phyloP scores from a whole-genome alignment of 805 yeast species.

The Ogataea sp. region DNA sequence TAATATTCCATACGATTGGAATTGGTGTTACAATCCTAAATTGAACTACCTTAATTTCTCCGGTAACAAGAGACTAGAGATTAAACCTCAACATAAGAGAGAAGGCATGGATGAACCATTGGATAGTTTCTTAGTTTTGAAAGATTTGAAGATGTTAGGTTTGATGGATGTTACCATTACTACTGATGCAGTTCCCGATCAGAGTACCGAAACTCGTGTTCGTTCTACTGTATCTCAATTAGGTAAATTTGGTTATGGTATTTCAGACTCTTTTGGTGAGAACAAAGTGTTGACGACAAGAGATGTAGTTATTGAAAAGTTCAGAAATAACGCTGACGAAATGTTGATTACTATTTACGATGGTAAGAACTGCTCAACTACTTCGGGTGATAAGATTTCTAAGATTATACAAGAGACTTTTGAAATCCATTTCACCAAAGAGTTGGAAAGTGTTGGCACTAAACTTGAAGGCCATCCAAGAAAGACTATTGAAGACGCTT shows the following conservation, averaged over 20 bases:
- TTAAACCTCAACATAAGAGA: conserved; percentile 53
- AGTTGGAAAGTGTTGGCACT: conserved; percentile 35
- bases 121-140: conserved; percentile 55
- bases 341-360: conserved; percentile 77
- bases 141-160: conserved; percentile 67
- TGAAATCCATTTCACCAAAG: conserved; percentile 59
- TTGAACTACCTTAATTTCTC: conserved; percentile 80
- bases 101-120: conserved; percentile 57
- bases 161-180: conserved; percentile 93
- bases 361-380: conserved; percentile 57
- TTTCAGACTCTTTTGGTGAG: conserved; percentile 78
- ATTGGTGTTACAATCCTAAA: conserved; percentile 81
- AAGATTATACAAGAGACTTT: conserved; percentile 65
- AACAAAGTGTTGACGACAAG: conserved; percentile 59
- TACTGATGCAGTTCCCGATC: conserved; percentile 85
- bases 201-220: conserved; percentile 70
- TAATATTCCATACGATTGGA: conserved; percentile 96
- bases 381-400: conserved; percentile 58
- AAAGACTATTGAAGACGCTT: conserved; percentile 60
- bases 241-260: conserved; percentile 77
- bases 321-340: conserved; percentile 80
- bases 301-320: conserved; percentile 81
- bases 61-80: conserved; percentile 87
- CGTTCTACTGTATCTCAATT: conserved; percentile 83
- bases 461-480: conserved; percentile 29